Base-by-base conservation (phyloP, 768 basidiomycete species). In the Pleurotus sapidus region DNA sequence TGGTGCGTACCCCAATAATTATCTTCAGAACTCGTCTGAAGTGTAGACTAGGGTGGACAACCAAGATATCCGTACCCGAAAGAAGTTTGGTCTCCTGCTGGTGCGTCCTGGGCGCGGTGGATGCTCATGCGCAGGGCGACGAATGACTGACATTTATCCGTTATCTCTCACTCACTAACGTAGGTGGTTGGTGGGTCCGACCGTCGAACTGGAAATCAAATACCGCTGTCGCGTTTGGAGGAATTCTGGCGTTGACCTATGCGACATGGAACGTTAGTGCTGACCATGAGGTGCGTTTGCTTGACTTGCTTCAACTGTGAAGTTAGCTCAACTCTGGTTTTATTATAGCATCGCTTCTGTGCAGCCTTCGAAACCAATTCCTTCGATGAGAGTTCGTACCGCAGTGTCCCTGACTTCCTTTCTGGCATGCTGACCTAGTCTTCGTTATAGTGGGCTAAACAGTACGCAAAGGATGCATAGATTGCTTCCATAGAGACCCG, bases 161-260 rank as follows among this genome's bases (percentile, higher is more conserved):
- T 47, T 51, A 43, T 42, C 43, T 37, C 47, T 40, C 15, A 34
- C 20, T 20, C 3, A 20, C n/a, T 34, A 34, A 11, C 11, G 3
- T 34, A 93, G 93, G 95, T 75, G 95, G 95, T 65, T 98, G 95
- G 95, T 98, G 95, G 95, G 84, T 86, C 37, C 84, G 92, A 17
- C 95, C 95, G 5, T 76, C 84, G 20, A 96, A 95, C 75, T 97
- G 95, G 95, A 84, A 83, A 57, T 70, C 84, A 24, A 95, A 95
- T 76, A 96, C 95, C 2, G 83, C 82, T 1, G 82, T 96, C 51
- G 80, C 82, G 15, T 80, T 84, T 59, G 75, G 78, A 55, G 91
- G 91, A 3, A 87, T 95, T 56, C 72, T 83, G 40, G 77, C 82
- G 2, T 72, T 86, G 4, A 84, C 84, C 5, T 93, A 86, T 60